Evolutionary conservation across 345 rosid species (phyloP).

Genomic region (Moricandia moricandioides): DNA sequence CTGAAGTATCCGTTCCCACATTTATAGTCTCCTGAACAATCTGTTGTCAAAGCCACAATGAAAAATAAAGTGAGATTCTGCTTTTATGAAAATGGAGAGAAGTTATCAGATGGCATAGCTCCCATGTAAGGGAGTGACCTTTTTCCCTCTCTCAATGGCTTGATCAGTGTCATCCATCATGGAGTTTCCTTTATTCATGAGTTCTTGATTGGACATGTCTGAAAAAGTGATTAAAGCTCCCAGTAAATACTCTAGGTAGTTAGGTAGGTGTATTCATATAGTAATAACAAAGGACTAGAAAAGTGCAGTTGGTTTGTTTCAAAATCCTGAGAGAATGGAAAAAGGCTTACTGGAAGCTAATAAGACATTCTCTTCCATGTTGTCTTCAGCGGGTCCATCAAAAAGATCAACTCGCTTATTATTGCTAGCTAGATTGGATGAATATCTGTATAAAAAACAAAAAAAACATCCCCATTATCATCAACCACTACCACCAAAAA

Average conservation of each 20-base stretch:
- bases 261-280: too few relatives aligned
- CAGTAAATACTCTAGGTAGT: too few relatives aligned
- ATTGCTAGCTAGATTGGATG: slow-evolving; percentile 65
- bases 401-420: slow-evolving; percentile 86
- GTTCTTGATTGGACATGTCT: too few relatives aligned
- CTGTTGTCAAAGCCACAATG: slow-evolving; percentile 37
- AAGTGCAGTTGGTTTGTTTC: too few relatives aligned
- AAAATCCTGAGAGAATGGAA: too few relatives aligned
- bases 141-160: slow-evolving; percentile 81
- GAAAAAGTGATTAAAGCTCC: too few relatives aligned
- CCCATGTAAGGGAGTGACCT: slow-evolving; percentile 35
- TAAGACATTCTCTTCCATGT: slow-evolving; percentile 75
- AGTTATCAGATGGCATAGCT: background rate
- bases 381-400: slow-evolving; percentile 75
- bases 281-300: too few relatives aligned
- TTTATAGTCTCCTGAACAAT: slow-evolving; percentile 82
- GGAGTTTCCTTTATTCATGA: slow-evolving; percentile 20
- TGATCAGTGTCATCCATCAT: slow-evolving; percentile 96
- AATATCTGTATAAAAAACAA: slow-evolving; percentile 47
- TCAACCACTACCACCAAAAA: background rate
- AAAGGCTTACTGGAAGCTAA: slow-evolving; percentile 70
- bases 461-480: background rate
- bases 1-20: slow-evolving; percentile 88
- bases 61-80: slow-evolving; percentile 8
- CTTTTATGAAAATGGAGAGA: background rate